Evolutionary conservation across 768 basidiomycete species (phyloP).

Genomic region (Glaciozyma antarctica): DNA sequence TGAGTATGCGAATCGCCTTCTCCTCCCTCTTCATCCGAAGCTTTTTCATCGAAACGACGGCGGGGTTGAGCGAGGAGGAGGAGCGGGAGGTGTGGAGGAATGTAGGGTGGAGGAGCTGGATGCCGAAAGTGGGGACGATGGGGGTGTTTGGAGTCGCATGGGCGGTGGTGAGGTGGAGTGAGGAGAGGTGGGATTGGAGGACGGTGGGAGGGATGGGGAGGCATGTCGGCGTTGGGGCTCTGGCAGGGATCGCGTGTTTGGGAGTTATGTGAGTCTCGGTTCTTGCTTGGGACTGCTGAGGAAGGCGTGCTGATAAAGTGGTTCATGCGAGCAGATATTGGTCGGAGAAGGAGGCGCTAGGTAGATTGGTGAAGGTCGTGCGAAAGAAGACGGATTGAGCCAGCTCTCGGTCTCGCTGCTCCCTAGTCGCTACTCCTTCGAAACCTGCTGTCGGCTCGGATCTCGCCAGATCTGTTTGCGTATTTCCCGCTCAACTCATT

Average conservation of each 20-base stretch:
- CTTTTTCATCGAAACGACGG: not conserved
- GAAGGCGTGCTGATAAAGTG: not conserved
- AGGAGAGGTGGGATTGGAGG: not conserved
- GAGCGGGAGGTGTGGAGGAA: not conserved
- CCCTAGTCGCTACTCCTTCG: too few relatives aligned
- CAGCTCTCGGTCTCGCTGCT: not conserved
- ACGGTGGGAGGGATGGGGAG: not conserved
- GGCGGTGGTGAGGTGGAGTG: not conserved
- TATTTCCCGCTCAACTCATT: too few relatives aligned
- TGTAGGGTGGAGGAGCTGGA: not conserved
- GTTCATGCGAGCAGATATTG: not conserved
- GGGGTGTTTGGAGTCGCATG: not conserved
- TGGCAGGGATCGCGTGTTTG: not conserved
- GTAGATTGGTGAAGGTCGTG: not conserved
- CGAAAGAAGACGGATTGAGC: not conserved
- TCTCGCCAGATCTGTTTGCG: too few relatives aligned
- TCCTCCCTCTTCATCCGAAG: not conserved
- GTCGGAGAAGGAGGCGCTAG: not conserved
- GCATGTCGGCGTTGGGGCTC: not conserved
- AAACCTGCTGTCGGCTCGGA: too few relatives aligned
- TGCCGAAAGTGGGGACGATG: not conserved
- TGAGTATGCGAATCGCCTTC: slow-evolving; percentile 31
- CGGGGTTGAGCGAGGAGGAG: not conserved
- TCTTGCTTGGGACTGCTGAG: not conserved
- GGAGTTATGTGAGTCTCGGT: not conserved